Evolutionary conservation across 768 basidiomycete species (phyloP).

Genomic region (Thelephora ganbajun): DNA sequence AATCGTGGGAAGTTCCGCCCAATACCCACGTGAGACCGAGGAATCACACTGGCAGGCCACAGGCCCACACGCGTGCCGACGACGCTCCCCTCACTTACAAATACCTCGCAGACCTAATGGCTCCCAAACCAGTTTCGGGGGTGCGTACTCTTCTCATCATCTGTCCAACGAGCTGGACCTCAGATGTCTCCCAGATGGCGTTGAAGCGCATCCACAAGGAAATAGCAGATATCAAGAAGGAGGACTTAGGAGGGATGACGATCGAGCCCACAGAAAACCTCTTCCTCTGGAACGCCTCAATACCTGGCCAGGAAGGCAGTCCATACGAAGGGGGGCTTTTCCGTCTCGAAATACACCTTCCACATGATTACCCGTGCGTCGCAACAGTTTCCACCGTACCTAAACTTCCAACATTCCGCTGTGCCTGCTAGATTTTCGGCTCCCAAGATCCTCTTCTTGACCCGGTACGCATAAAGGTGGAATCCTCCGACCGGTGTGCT

Average conservation of each 20-base stretch:
- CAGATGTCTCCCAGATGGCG: slow-evolving; percentile 31
- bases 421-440: slow-evolving; percentile 50
- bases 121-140: slow-evolving; percentile 4
- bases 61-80: neutral
- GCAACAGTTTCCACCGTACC: neutral
- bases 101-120: neutral
- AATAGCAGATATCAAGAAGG: slow-evolving; percentile 67
- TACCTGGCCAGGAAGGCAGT: slow-evolving; percentile 75
- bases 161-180: neutral
- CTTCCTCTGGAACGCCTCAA: slow-evolving; percentile 60
- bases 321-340: slow-evolving; percentile 74
- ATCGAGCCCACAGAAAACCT: slow-evolving; percentile 57
- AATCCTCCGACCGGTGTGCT: neutral
- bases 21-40: neutral
- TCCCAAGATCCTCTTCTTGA: slow-evolving; percentile 62
- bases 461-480: slow-evolving; percentile 32
- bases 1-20: neutral
- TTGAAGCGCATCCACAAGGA: slow-evolving; percentile 77
- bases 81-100: neutral
- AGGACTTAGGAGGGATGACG: slow-evolving; percentile 63
- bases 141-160: neutral
- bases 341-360: slow-evolving; percentile 48
- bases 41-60: neutral
- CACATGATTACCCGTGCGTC: slow-evolving; percentile 67
- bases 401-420: slow-evolving; percentile 1